These are phyloP conservation scores for Zalaria obscura DNA, from an alignment of 2,329 filamentous ascomycete species.

Conservation along the genomic window DNA sequence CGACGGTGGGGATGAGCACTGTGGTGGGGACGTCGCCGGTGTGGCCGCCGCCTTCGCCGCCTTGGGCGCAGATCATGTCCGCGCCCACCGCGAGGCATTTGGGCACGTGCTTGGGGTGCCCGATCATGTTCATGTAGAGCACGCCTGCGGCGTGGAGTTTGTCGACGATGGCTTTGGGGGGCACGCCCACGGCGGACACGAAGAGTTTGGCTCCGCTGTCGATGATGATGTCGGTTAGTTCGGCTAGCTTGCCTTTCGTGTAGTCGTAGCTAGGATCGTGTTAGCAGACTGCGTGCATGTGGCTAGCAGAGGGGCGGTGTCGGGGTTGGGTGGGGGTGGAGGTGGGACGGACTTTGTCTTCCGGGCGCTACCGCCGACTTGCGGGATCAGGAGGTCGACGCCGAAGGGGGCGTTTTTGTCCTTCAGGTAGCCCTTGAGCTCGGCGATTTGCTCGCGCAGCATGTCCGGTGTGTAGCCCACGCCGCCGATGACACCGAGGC, in stretches of 20 bases:
- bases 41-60: conserved; percentile 93
- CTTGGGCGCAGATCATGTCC: conserved; percentile 97
- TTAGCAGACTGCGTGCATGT: too few relatives aligned
- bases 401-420: conserved; percentile 95
- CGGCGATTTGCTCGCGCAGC: conserved; percentile 85
- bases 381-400: conserved; percentile 82
- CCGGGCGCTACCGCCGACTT: conserved; percentile 84
- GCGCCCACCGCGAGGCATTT: conserved; percentile 87
- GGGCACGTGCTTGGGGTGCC: conserved; percentile 96
- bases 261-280: conserved; percentile 59
- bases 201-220: conserved; percentile 83
- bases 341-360: conserved; percentile 51
- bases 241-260: conserved; percentile 94
- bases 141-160: conserved; percentile 76
- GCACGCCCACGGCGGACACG: conserved; percentile 90
- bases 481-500: conserved; percentile 90
- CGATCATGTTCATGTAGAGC: conserved; percentile 99
- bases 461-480: conserved; percentile 94
- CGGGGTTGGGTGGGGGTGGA: too few relatives aligned
- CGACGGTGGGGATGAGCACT: conserved; percentile 83
- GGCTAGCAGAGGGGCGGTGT: too few relatives aligned
- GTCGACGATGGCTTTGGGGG: conserved; percentile 78
- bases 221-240: conserved; percentile 85
- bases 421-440: conserved; percentile 74
- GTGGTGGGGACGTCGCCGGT: conserved; percentile 77